phyloP scores from a whole-genome alignment of 208 protist species.

The Jaenimonas drosophilae region DNA sequence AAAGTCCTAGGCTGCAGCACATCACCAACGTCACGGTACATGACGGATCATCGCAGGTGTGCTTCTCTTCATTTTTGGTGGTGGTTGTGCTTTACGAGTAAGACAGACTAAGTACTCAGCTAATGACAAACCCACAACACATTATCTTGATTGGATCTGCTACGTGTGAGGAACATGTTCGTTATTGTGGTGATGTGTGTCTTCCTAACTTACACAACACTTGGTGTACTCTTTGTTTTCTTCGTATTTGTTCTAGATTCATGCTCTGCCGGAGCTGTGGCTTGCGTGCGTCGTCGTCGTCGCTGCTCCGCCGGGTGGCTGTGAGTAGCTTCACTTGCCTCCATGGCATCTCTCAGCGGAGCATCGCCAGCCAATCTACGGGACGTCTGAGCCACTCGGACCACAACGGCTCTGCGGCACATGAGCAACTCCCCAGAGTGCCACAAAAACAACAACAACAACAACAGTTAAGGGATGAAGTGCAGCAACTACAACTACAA shows the following conservation, averaged over 20 bases:
- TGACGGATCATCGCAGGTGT: not conserved
- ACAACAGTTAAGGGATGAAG: no score
- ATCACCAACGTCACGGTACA: not conserved
- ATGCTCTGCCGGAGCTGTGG: no score
- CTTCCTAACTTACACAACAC: not conserved
- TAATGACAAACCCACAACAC: not conserved
- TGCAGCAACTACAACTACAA: no score
- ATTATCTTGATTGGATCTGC: not conserved
- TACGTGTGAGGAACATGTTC: not conserved
- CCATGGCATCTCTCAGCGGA: no score
- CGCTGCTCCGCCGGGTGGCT: no score
- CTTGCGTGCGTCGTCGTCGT: no score
- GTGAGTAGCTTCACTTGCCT: no score
- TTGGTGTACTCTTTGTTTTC: conserved; percentile 4
- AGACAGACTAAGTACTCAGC: not conserved
- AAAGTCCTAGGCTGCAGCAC: conserved; percentile 18
- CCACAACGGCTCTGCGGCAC: no score
- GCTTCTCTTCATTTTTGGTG: conserved; percentile 4
- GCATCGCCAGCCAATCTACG: no score
- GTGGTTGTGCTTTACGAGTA: not conserved
- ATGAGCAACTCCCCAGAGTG: not conserved
- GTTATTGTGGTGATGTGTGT: no score
- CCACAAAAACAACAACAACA: conserved; percentile 5
- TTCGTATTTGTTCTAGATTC: no score
- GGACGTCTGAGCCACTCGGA: no score